These are phyloP conservation scores for Plenodomus biglobosus DNA, from an alignment of 2,329 filamentous ascomycete species.

Conservation along the genomic window DNA sequence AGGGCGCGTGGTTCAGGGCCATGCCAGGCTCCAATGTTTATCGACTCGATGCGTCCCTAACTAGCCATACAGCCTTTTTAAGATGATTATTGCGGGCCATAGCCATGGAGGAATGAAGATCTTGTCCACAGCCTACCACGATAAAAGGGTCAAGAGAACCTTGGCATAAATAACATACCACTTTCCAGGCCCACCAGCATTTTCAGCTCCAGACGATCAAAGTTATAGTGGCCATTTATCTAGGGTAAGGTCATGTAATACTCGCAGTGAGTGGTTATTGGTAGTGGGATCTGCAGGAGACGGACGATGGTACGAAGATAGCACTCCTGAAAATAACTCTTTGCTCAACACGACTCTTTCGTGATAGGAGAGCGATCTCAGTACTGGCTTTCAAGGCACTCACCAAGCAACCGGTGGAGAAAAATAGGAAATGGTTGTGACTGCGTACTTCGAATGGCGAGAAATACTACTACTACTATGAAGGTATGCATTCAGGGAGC, in stretches of 20 bases:
- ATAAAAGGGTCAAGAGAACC: constrained; percentile 20
- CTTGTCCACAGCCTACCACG: constrained; percentile 21
- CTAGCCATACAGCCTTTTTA: constrained; percentile 22
- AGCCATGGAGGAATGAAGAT: constrained; percentile 22
- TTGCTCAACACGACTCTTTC: constrained; percentile 17
- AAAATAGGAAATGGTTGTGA: constrained; percentile 24
- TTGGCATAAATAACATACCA: constrained; percentile 27
- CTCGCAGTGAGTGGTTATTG: no score
- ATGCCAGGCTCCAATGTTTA: constrained; percentile 21
- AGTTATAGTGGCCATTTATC: constrained; percentile 18
- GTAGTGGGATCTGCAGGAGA: no score
- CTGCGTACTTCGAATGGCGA: constrained; percentile 23
- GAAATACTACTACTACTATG: constrained; percentile 22
- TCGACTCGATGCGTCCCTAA: constrained; percentile 19
- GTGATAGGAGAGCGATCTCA: constrained; percentile 19
- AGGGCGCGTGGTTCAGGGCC: constrained; percentile 24
- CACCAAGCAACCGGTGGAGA: constrained; percentile 22
- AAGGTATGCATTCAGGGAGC: constrained; percentile 16
- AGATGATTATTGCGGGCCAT: constrained; percentile 22
- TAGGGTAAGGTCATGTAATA: no score
- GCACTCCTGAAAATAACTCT: constrained; percentile 20
- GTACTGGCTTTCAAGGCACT: constrained; percentile 25
- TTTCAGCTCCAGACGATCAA: constrained; percentile 25
- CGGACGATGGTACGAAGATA: no score
- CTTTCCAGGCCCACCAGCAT: constrained; percentile 20